Conservation (phyloP, 306 rosid species). For the Oemleria cerasiformis region DNA sequence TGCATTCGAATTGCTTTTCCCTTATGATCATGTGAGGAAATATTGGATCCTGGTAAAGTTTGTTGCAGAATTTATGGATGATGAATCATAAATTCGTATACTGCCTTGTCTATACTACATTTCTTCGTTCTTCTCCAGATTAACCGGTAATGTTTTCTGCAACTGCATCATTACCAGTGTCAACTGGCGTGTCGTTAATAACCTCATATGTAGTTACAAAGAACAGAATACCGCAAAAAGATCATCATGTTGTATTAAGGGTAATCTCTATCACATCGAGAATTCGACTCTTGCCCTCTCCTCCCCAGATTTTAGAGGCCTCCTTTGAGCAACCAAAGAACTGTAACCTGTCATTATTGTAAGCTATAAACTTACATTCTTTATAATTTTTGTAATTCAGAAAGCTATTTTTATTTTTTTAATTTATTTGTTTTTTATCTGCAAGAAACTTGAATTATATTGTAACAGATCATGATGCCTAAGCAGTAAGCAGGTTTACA, state of each 20-base stretch:
- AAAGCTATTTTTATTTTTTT: background rate
- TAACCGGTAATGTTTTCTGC: slow-evolving; percentile 6
- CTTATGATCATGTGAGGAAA: slow-evolving; percentile 3
- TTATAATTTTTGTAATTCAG: background rate
- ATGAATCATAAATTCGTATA: slow-evolving; percentile 16
- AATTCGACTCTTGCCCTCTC: background rate
- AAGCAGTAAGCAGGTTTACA: too few species aligned
- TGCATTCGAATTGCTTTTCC: background rate
- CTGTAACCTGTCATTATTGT: slow-evolving; percentile 4
- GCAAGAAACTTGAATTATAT: background rate
- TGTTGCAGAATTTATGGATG: slow-evolving; percentile 25
- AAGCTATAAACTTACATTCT: background rate
- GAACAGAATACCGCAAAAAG: slow-evolving; percentile 6
- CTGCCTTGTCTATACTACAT: slow-evolving; percentile 22
- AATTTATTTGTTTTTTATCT: background rate
- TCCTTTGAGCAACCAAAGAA: background rate
- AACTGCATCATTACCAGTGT: slow-evolving; percentile 10
- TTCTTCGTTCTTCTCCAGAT: slow-evolving; percentile 3
- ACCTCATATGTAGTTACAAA: background rate
- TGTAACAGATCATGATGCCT: too few species aligned
- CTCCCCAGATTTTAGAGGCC: background rate
- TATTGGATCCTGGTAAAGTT: slow-evolving; percentile 12
- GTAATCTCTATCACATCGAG: background rate
- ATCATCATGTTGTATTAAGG: slow-evolving; percentile 3
- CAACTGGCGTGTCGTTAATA: slow-evolving; percentile 12